Percentiles rank a stretch among this genome's conserved stretches.
phyloP scores from a whole-genome alignment of 1,284 basidiomycete species.

The Kwoniella shivajii region DNA sequence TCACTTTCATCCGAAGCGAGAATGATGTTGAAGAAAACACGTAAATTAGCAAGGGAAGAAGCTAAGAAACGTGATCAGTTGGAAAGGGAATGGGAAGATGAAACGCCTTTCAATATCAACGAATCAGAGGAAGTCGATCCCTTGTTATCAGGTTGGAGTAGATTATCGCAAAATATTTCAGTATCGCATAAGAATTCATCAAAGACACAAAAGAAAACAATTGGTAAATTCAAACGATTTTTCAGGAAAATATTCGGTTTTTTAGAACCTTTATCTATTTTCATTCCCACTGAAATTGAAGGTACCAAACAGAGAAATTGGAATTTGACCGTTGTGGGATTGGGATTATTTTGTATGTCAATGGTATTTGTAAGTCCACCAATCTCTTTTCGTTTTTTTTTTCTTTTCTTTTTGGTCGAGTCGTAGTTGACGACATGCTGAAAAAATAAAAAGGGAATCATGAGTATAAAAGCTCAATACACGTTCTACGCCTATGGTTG shows the following conservation, averaged over 20 bases:
- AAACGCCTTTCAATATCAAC: slow-evolving; percentile 19
- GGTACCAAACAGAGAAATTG: slow-evolving; percentile 61
- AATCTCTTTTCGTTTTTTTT: neutral
- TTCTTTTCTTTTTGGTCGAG: no score
- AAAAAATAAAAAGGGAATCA: slow-evolving; percentile 60
- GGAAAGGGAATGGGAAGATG: slow-evolving; percentile 51
- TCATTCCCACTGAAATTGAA: slow-evolving; percentile 60
- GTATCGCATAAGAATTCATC: slow-evolving; percentile 5
- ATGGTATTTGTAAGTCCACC: slow-evolving; percentile 62
- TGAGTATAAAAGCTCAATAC: slow-evolving; percentile 70
- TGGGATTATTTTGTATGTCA: slow-evolving; percentile 61
- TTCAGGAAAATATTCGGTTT: slow-evolving; percentile 59
- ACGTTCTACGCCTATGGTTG: slow-evolving; percentile 67
- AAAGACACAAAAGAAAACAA: slow-evolving; percentile 31
- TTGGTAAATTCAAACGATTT: slow-evolving; percentile 35
- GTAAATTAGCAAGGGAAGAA: slow-evolving; percentile 47
- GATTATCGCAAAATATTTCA: slow-evolving; percentile 4
- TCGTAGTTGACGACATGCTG: neutral
- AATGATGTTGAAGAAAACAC: slow-evolving; percentile 38
- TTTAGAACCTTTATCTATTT: slow-evolving; percentile 66
- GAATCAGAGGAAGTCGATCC: slow-evolving; percentile 4
- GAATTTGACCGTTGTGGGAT: slow-evolving; percentile 65
- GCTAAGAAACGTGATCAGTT: slow-evolving; percentile 51
- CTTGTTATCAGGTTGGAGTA: slow-evolving; percentile 11
- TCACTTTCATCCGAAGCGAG: slow-evolving; percentile 60